Evolutionary conservation across 768 basidiomycete species (phyloP), one percentile per base, ranked within the genome.

Genomic region (Trametes cinnabarina): DNA sequence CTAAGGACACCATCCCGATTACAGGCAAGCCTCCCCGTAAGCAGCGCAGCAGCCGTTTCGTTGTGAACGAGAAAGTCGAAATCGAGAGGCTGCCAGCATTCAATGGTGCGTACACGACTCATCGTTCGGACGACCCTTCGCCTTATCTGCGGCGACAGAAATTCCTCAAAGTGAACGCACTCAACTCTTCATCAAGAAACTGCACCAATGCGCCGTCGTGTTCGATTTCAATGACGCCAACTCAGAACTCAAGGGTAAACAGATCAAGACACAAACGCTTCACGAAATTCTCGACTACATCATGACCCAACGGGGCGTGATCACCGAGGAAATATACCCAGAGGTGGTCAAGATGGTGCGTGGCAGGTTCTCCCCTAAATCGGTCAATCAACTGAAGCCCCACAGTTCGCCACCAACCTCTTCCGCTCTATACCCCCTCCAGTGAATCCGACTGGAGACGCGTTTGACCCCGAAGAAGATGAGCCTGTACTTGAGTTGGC

Each of bases 381-480:
- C 14, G 22, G n/a, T 26, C 35, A 37, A 35, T n/a, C 46, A 14
- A 43, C 47, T 53, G 61, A 58, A 37, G 63, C 26, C 30, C 15
- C 55, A 14, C 71, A 98, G 96, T 99, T 98, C 80, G 90, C 92
- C 48, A 87, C 89, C 70, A 99, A 99, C 77, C 88, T 99, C 65
- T 99, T 99, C 81, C 92, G 97, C 63, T 94, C 97, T 69, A 98
- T 99, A 83, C 97, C 97, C 75, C 97, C 97, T 67, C 97, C 95
- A 42, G 96, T 98, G 57, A 99, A 99, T 69, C 97, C 97, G 5
- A 91, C 87, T 12, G 97, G 97, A 52, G 97, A 99, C 72, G 97
- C 96, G 1, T 99, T 97, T 70, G 97, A 99, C 71, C 97, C 97
- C 20, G 97, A 99, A 74, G 97, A 99, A 76, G 97, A 99, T 67